phyloP scores from a whole-genome alignment of 2,329 filamentous ascomycete species.

The Pestalotiopsis sp. region DNA sequence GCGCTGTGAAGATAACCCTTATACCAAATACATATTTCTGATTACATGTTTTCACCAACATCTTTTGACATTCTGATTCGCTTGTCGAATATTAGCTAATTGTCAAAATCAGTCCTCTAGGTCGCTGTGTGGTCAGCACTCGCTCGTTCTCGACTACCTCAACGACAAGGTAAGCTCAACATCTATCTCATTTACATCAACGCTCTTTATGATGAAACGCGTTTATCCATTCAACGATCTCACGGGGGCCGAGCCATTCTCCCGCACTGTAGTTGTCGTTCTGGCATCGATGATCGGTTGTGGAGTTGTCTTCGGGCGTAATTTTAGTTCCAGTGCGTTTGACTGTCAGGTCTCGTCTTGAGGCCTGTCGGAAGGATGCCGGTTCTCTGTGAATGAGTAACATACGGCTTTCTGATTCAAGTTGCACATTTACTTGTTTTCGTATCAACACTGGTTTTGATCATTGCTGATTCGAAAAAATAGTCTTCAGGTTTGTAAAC shows the following conservation, averaged over 20 bases:
- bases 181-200: background rate
- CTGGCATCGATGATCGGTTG: constrained; percentile 68
- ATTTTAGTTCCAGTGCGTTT: constrained; percentile 63
- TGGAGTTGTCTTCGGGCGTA: constrained; percentile 67
- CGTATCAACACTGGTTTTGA: constrained; percentile 2
- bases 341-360: constrained; percentile 61
- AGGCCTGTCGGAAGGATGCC: constrained; percentile 50
- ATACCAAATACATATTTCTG: constrained; percentile 67
- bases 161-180: background rate
- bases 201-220: constrained; percentile 58
- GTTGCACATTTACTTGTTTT: background rate
- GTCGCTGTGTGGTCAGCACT: background rate
- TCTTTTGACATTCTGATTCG: constrained; percentile 13
- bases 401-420: constrained; percentile 67
- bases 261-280: constrained; percentile 65
- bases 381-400: constrained; percentile 69
- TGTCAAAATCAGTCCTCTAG: background rate
- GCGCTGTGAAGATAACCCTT: constrained; percentile 62
- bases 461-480: constrained; percentile 19
- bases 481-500: background rate
- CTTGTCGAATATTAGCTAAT: constrained; percentile 2
- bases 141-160: background rate
- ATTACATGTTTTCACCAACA: constrained; percentile 26
- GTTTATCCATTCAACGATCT: constrained; percentile 80
- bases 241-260: constrained; percentile 71